Evolutionary conservation across 2,329 filamentous ascomycete species (phyloP).

Genomic region (Penicillium hordei): DNA sequence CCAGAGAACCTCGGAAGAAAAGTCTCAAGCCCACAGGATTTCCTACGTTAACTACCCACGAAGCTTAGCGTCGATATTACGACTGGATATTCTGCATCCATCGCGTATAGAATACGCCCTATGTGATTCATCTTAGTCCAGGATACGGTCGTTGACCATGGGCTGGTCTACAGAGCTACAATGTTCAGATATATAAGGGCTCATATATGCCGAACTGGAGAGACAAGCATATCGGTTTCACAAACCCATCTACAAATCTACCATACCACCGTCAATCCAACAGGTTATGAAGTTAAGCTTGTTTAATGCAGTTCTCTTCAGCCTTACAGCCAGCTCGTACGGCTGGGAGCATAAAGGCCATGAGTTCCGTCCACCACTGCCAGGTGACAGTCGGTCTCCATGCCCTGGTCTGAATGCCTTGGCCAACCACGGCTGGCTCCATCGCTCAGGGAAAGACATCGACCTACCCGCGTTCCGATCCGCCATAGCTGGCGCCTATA

Average conservation of each 20-base stretch:
- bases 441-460: conserved; percentile 1
- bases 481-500: neutral
- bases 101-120: neutral
- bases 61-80: neutral
- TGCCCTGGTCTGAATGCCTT: conserved; percentile 5
- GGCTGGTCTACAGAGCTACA: neutral
- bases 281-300: neutral
- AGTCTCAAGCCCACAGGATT: neutral
- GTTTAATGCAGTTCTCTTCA: neutral
- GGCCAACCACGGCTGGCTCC: conserved; percentile 3
- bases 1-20: neutral
- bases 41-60: neutral
- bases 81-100: neutral
- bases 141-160: neutral
- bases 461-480: neutral
- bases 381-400: neutral
- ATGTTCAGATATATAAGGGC: neutral
- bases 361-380: neutral
- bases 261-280: neutral
- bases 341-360: neutral
- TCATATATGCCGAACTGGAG: neutral
- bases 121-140: neutral
- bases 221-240: neutral
- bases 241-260: neutral
- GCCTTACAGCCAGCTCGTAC: neutral